These are phyloP conservation scores for Xylariaceae sp. DNA, from an alignment of 2,329 filamentous ascomycete species.

Conservation along the genomic window DNA sequence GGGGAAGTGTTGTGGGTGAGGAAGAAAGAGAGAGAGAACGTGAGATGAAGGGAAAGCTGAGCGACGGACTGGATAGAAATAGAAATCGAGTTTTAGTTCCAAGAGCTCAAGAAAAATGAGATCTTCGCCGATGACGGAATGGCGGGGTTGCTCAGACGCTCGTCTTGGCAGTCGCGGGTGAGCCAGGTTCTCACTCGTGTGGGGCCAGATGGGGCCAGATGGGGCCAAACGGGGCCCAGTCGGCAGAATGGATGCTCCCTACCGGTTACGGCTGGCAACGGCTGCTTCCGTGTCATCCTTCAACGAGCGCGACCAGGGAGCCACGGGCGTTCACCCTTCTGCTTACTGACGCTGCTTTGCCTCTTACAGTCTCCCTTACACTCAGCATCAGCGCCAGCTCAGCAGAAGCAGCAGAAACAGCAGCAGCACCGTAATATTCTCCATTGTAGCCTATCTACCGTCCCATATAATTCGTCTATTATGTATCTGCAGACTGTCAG, in stretches of 20 bases:
- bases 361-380: background rate
- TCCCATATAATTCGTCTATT: too few relatives aligned
- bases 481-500: too few relatives aligned
- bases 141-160: too few relatives aligned
- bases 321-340: background rate
- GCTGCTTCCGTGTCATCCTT: background rate
- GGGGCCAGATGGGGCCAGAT: background rate
- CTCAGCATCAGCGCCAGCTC: too few relatives aligned
- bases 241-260: background rate
- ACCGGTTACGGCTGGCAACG: background rate
- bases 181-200: background rate
- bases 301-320: background rate
- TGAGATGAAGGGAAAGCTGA: background rate
- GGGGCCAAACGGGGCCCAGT: too few relatives aligned
- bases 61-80: background rate
- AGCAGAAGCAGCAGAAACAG: too few relatives aligned
- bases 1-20: background rate
- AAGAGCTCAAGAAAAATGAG: background rate
- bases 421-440: too few relatives aligned
- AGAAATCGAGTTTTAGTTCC: background rate
- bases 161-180: background rate
- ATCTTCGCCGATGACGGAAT: background rate
- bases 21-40: background rate
- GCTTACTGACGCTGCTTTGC: background rate
- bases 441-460: too few relatives aligned